Evolutionary conservation across 1,139 yeast species (phyloP).

Genomic region (Saccharomycopsis hybrid): DNA sequence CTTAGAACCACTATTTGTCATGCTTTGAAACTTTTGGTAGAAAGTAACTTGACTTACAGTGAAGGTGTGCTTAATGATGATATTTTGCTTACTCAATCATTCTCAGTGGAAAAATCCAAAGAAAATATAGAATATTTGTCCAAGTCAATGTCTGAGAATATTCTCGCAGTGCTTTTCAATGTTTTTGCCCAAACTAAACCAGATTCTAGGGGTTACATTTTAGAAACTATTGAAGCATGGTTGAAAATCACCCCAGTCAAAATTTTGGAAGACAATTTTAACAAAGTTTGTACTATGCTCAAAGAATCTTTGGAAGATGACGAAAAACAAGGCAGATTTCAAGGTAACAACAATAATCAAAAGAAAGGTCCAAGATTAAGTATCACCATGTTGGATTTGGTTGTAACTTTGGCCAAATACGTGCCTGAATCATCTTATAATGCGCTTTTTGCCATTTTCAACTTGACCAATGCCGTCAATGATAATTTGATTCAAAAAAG

Average conservation of each 20-base stretch:
- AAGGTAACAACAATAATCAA: constrained; percentile 27
- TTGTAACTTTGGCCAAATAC: constrained; percentile 80
- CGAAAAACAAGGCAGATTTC: constrained; percentile 26
- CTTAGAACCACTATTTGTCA: constrained; percentile 77
- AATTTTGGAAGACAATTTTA: constrained; percentile 70
- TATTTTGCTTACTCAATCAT: constrained; percentile 50
- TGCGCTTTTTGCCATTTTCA: constrained; percentile 73
- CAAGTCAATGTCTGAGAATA: constrained; percentile 55
- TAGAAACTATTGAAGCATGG: constrained; percentile 81
- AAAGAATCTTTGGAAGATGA: constrained; percentile 72
- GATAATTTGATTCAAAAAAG: constrained; percentile 81
- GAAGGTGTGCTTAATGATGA: constrained; percentile 57
- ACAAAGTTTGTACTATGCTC: constrained; percentile 76
- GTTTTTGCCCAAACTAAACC: constrained; percentile 83
- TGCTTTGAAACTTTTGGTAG: constrained; percentile 70
- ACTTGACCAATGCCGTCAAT: constrained; percentile 51
- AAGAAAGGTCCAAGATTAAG: constrained; percentile 48
- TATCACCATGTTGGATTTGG: constrained; percentile 84
- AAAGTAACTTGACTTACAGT: constrained; percentile 61
- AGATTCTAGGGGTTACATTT: constrained; percentile 74
- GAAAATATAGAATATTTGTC: constrained; percentile 57
- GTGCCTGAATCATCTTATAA: constrained; percentile 65
- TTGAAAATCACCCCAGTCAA: constrained; percentile 61
- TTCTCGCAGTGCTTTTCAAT: constrained; percentile 82
- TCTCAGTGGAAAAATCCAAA: constrained; percentile 51